Base-by-base conservation (phyloP, 768 basidiomycete genomes). In the Amylocystis lapponica region DNA sequence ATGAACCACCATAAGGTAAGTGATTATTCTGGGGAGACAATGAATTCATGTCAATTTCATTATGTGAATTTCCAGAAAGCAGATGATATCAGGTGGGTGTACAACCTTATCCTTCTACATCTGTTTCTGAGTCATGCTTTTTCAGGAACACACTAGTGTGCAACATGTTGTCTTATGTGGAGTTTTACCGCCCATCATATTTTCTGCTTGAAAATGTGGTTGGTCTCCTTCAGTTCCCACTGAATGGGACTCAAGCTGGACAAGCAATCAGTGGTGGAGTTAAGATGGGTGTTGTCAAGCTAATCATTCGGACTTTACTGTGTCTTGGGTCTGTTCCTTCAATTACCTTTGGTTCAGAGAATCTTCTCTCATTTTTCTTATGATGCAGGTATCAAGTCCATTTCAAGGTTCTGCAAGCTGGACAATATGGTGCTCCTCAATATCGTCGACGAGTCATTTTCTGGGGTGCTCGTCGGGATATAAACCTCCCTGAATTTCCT, bases 131-230 rank as follows among this genome's bases (percentile, higher is more conserved):
- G 13, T 2, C 25, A 7, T 12, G 5, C 11, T n/a, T 40, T n/a
- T 48, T 22, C 27, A 81, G 85, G 53, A 76, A 78, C 30, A 76
- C 78, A 3, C 65, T 87, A 30, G 70, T 80, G 1, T 77, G 75
- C 56, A 83, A 80, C 46, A 84, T 86, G 83, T 66, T 87, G 7
- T 76, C 77, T 19, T 82, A 74, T 46, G 78, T 79, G 12, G 85
- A 87, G 53, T 67, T 74, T 39, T 86, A 81, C 49, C 60, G 71
- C 33, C 81, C 83, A 0, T 59, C 62, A 19, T 85, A 76, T 47
- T 74, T 88, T 45, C 69, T 87, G 0, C 64, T 89, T 17, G 86
- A 89, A 56, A 89, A 89, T 59, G 86, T 89, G 2, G 57, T 57
- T 9, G 86, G 86, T 0, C 58, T 88, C 6, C 55, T 86, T 1